A percentile compares a stretch with the other conserved stretches of the same genome.
These are phyloP conservation scores for Corchorus capsularis DNA, from an alignment of 345 rosid genomes.

Conservation along the genomic window DNA sequence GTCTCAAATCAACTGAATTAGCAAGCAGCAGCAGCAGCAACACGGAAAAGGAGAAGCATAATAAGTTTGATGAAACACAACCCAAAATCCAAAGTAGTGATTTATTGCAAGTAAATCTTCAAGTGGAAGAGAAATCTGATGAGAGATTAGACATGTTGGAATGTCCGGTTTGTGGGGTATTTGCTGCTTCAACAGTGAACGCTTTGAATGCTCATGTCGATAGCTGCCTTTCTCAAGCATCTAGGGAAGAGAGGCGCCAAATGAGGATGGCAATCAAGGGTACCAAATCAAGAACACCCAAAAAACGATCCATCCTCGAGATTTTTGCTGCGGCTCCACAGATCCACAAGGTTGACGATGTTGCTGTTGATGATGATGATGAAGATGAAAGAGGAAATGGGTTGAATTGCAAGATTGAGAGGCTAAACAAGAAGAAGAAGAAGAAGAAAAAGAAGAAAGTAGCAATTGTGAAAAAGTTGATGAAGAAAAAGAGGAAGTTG, in stretches of 20 bases:
- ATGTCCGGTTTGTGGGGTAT: constrained; percentile 31
- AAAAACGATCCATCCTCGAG: constrained; percentile 57
- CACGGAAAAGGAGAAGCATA: not conserved
- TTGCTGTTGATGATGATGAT: constrained; percentile 19
- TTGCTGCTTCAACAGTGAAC: constrained; percentile 27
- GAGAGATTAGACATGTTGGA: constrained; percentile 22
- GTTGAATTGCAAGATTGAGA: constrained; percentile 16
- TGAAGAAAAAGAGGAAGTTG: constrained; percentile 28
- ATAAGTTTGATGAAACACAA: not conserved
- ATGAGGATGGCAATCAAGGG: constrained; percentile 28
- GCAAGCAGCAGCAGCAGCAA: constrained; percentile 4
- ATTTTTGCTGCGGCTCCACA: constrained; percentile 53
- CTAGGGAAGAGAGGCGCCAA: constrained; percentile 27
- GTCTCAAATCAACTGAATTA: constrained; percentile 24
- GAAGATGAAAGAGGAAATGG: not conserved
- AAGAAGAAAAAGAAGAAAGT: constrained; percentile 23
- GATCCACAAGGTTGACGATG: constrained; percentile 27
- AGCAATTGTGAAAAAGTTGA: constrained; percentile 17
- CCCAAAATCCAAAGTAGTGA: not conserved
- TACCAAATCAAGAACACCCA: constrained; percentile 38
- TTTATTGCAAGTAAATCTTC: not conserved
- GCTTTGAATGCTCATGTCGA: constrained; percentile 28
- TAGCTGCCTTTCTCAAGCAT: constrained; percentile 30
- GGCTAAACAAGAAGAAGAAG: constrained; percentile 21
- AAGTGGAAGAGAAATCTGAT: constrained; percentile 16